phyloP scores from a whole-genome alignment of 805 yeast genomes.

The Cyberlindnera xylosilytica region DNA sequence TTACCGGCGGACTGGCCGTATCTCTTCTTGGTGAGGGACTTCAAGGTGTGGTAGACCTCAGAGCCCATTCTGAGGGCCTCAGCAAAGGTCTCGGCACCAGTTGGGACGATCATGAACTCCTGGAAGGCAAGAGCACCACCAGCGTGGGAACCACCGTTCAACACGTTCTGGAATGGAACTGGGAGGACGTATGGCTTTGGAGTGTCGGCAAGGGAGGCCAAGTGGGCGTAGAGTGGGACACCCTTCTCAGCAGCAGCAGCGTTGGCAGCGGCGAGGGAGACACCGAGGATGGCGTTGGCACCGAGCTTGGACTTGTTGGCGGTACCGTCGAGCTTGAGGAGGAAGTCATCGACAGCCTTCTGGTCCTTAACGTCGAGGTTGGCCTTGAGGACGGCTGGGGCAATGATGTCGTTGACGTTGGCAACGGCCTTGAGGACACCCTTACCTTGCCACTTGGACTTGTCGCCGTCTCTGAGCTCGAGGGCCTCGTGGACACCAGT shows the following conservation, averaged over 20 bases:
- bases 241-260: slow-evolving; percentile 97
- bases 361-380: slow-evolving; percentile 85
- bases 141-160: slow-evolving; percentile 99
- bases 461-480: slow-evolving; percentile 98
- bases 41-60: slow-evolving; percentile 96
- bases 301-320: slow-evolving; percentile 96
- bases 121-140: slow-evolving; percentile 99
- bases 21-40: slow-evolving; percentile 86
- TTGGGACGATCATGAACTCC: slow-evolving; percentile 99
- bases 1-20: slow-evolving; percentile 99
- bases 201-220: slow-evolving; percentile 72
- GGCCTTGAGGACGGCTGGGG: slow-evolving; percentile 86
- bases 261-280: slow-evolving; percentile 93
- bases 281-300: slow-evolving; percentile 98
- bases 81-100: slow-evolving; percentile 83
- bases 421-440: slow-evolving; percentile 97
- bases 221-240: slow-evolving; percentile 90
- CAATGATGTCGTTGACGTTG: slow-evolving; percentile 92
- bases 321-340: slow-evolving; percentile 88
- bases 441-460: slow-evolving; percentile 97
- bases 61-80: slow-evolving; percentile 97
- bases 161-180: slow-evolving; percentile 98
- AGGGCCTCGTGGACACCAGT: slow-evolving; percentile 99
- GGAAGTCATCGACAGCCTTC: slow-evolving; percentile 80
- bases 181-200: slow-evolving; percentile 89